Evolutionary conservation across 345 rosid species (phyloP).

Genomic region (Salix udensis): DNA sequence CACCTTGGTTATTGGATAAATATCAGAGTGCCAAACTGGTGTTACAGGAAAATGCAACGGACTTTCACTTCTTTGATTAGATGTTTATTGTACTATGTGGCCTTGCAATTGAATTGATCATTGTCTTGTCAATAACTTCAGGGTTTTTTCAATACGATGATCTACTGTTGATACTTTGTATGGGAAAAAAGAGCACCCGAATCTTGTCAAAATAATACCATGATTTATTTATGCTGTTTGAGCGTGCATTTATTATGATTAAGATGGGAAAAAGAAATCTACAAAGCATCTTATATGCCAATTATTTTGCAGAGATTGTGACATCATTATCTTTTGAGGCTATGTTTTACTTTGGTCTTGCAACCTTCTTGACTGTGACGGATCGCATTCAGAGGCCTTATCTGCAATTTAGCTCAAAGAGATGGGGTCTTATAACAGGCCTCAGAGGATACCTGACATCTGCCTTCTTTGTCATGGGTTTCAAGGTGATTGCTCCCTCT

Average conservation of each 20-base stretch:
- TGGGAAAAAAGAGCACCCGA: background rate
- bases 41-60: background rate
- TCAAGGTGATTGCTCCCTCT: constrained; percentile 61
- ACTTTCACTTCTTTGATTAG: background rate
- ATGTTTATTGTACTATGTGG: background rate
- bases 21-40: background rate
- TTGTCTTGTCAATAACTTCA: background rate
- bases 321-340: constrained; percentile 57
- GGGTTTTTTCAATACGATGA: background rate
- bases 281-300: background rate
- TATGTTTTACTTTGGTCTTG: constrained; percentile 67
- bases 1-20: background rate
- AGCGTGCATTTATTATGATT: no score
- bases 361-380: constrained; percentile 56
- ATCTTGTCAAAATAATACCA: no score
- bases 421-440: constrained; percentile 90
- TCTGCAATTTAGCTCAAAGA: constrained; percentile 70
- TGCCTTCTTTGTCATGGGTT: constrained; percentile 54
- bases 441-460: constrained; percentile 68
- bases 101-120: background rate
- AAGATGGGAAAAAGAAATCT: constrained; percentile 1
- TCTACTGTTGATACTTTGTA: background rate
- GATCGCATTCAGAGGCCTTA: constrained; percentile 73
- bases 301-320: constrained; percentile 52
- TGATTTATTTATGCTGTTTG: no score